phyloP scores from a whole-genome alignment of 1,284 basidiomycete species.

The Lentinus polychrous region DNA sequence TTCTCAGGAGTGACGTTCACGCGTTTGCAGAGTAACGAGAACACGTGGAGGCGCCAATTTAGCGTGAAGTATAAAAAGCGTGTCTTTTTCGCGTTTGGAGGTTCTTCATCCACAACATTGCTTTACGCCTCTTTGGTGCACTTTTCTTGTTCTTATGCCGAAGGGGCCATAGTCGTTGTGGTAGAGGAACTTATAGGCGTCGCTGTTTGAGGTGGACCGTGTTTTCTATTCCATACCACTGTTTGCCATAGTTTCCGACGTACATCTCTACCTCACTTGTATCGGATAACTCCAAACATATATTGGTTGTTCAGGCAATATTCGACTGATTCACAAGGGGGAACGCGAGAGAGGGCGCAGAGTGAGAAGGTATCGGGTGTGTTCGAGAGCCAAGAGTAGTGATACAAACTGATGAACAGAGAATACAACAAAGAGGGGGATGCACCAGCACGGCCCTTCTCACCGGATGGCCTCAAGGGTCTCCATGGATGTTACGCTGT shows the following conservation, averaged over 20 bases:
- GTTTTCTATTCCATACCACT: slow-evolving; percentile 38
- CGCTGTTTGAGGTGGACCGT: slow-evolving; percentile 66
- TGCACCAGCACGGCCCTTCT: slow-evolving; percentile 13
- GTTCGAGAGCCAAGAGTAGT: neutral
- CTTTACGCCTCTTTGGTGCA: slow-evolving; percentile 20
- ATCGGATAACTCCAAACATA: neutral
- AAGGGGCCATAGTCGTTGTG: slow-evolving; percentile 25
- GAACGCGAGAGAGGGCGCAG: too few species aligned
- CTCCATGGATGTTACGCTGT: slow-evolving; percentile 91
- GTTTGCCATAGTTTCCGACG: slow-evolving; percentile 67
- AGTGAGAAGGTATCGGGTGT: too few species aligned
- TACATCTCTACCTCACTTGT: slow-evolving; percentile 30
- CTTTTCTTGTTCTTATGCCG: slow-evolving; percentile 9
- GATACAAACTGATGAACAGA: neutral
- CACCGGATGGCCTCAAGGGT: slow-evolving; percentile 62
- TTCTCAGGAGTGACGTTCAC: neutral
- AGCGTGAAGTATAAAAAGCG: slow-evolving; percentile 11
- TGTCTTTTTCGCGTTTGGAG: slow-evolving; percentile 8
- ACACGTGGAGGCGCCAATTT: slow-evolving; percentile 13
- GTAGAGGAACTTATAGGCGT: slow-evolving; percentile 31
- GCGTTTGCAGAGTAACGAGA: neutral
- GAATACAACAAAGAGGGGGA: slow-evolving; percentile 7
- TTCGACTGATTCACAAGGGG: neutral
- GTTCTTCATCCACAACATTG: slow-evolving; percentile 21
- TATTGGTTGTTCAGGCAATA: neutral